Evolutionary conservation across 768 basidiomycete genomes (phyloP).

Genomic region (Lactifluus rugatus): DNA sequence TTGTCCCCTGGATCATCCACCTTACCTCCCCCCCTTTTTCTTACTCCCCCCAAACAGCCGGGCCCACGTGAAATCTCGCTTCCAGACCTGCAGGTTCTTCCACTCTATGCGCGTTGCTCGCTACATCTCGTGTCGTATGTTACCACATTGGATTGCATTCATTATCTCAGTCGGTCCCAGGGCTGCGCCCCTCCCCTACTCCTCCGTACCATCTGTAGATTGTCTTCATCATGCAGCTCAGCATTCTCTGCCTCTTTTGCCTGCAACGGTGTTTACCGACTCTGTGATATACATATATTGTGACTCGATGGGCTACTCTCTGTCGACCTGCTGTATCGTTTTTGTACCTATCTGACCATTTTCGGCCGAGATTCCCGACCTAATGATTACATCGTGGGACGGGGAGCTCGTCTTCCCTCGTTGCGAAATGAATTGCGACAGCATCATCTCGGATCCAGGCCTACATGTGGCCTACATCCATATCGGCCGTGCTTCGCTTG

Average conservation of each 20-base stretch:
- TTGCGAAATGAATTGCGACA: background rate
- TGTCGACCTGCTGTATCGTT: constrained; percentile 11
- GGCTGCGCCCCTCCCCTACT: background rate
- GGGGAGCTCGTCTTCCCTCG: no score
- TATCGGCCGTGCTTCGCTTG: background rate
- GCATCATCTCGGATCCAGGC: background rate
- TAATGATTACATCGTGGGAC: background rate
- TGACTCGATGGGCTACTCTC: constrained; percentile 2
- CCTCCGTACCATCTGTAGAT: constrained; percentile 1
- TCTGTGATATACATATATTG: constrained; percentile 17
- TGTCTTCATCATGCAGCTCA: background rate
- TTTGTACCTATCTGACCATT: background rate
- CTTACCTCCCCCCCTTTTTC: background rate
- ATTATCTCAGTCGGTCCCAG: background rate
- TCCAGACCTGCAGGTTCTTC: background rate
- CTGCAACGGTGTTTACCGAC: constrained; percentile 13
- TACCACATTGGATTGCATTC: background rate
- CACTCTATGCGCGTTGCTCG: background rate
- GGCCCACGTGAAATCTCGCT: background rate
- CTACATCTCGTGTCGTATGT: background rate
- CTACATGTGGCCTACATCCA: no score
- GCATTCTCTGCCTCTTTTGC: background rate
- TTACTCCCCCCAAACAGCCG: background rate
- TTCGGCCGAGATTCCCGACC: background rate
- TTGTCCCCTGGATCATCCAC: background rate